phyloP scores from a whole-genome alignment of 768 basidiomycete genomes.

The Rhodocollybia butyracea region DNA sequence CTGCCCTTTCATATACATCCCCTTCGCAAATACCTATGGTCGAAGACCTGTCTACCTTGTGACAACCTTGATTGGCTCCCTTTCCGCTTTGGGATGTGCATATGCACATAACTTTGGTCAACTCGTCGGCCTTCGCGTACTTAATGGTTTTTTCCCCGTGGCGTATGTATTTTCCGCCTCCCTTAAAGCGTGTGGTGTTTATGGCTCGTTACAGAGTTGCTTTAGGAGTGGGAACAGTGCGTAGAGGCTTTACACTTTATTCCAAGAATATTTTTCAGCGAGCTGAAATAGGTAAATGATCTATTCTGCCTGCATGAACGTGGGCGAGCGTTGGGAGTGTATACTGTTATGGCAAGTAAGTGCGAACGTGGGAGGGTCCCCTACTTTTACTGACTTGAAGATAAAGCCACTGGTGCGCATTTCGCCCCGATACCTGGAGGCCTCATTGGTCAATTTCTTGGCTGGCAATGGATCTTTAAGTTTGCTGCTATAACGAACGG shows the following conservation, averaged over 20 bases:
- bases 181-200: not conserved
- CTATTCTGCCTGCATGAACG: slow-evolving; percentile 5
- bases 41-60: slow-evolving; percentile 1
- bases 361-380: too few relatives aligned
- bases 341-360: not conserved
- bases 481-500: slow-evolving; percentile 1
- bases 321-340: slow-evolving; percentile 2
- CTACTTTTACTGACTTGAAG: too few relatives aligned
- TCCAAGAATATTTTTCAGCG: not conserved
- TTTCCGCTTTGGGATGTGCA: slow-evolving; percentile 3
- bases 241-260: not conserved
- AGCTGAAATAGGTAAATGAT: slow-evolving; percentile 3
- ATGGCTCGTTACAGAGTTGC: not conserved
- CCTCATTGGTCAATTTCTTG: slow-evolving; percentile 5
- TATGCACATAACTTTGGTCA: slow-evolving; percentile 4
- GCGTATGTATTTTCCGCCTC: not conserved
- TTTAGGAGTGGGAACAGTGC: slow-evolving; percentile 5
- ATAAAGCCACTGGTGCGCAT: not conserved
- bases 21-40: slow-evolving; percentile 2
- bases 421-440: slow-evolving; percentile 5
- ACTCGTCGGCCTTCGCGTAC: not conserved
- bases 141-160: slow-evolving; percentile 6
- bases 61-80: not conserved
- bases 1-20: slow-evolving; percentile 5
- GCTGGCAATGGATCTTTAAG: slow-evolving; percentile 6